Base-by-base conservation (phyloP, 1,284 basidiomycete genomes). In the Meira nashicola region DNA sequence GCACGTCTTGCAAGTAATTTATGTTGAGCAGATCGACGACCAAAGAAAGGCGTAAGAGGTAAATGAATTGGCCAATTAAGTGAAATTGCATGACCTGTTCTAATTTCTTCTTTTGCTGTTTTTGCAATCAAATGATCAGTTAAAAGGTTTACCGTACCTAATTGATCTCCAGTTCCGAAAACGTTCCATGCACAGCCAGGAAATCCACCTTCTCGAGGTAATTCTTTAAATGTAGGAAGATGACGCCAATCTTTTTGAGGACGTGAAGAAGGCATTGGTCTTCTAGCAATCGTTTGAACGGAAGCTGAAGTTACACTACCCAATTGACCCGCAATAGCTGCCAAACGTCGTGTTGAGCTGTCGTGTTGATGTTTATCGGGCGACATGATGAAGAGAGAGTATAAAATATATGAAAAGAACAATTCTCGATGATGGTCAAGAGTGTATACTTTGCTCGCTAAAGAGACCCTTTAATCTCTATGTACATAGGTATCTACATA, bases 141-240 rank as follows among this genome's bases (percentile, higher is more conserved):
- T 55, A 89, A 78, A 44, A 88, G 63, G 74, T 88, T 88, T 54
- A 88, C 79, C 1, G 86, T 88, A 5, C 87, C 87, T 11, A 89
- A 80, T 68, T 88, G 81, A 65, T 89, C 87, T 19, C 85, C 83
- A 41, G 81, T 77, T 19, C 87, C 87, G 86, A 87, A 89, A 2
- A 89, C 82, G 1, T 80, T 81, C 87, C 87, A 89, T 1, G 87
- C 87, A 64, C 65, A 67, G 28, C 68, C 70, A 0, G 68, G 63
- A 59, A 62, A 71, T 12, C 72, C 72, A 28, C 67, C 72, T 25
- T 71, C 52, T 12, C 57, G 39, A 1, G 71, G 70, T 39, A 74
- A 54, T n/a, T 72, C 58, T 14, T 38, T 48, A 52, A 65, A 74
- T 47, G 54, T 48, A 14, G 71, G 71, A 1, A 74, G 65, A 3